These are phyloP conservation scores for Podospora didyma DNA, from an alignment of 495 filamentous ascomycete species.

Conservation along the genomic window DNA sequence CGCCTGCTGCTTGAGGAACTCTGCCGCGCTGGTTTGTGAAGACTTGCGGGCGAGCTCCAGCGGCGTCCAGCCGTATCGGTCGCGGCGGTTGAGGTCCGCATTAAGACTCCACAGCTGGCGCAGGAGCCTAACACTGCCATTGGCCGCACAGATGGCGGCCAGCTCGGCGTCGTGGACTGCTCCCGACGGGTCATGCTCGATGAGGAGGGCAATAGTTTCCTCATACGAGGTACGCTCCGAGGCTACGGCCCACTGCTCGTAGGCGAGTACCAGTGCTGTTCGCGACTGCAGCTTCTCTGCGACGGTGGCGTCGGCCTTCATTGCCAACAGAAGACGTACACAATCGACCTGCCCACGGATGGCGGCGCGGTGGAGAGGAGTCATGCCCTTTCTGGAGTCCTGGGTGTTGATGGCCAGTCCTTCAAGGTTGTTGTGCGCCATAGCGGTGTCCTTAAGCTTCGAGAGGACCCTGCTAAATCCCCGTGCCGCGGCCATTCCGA, in stretches of 20 bases:
- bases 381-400: conserved; percentile 20
- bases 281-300: conserved; percentile 1
- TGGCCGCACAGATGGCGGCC: conserved; percentile 15
- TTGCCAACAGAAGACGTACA: conserved; percentile 14
- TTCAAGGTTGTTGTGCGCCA: not conserved
- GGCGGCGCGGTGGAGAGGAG: conserved; percentile 29
- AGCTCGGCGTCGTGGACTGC: conserved; percentile 17
- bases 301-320: conserved; percentile 6
- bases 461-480: conserved; percentile 17
- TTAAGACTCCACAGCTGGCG: conserved; percentile 9
- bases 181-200: conserved; percentile 2
- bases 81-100: conserved; percentile 16
- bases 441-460: conserved; percentile 7
- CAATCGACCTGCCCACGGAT: conserved; percentile 13
- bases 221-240: conserved; percentile 7
- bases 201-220: conserved; percentile 17
- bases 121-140: conserved; percentile 16
- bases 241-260: conserved; percentile 21
- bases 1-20: conserved; percentile 18
- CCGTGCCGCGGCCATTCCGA: conserved; percentile 20
- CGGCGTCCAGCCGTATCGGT: conserved; percentile 26
- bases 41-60: conserved; percentile 18
- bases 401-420: conserved; percentile 11
- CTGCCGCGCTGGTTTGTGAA: conserved; percentile 1
- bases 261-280: conserved; percentile 16